These are phyloP conservation scores for Melanopsichium pennsylvanicum DNA, from an alignment of 1,284 basidiomycete genomes.

Conservation along the genomic window DNA sequence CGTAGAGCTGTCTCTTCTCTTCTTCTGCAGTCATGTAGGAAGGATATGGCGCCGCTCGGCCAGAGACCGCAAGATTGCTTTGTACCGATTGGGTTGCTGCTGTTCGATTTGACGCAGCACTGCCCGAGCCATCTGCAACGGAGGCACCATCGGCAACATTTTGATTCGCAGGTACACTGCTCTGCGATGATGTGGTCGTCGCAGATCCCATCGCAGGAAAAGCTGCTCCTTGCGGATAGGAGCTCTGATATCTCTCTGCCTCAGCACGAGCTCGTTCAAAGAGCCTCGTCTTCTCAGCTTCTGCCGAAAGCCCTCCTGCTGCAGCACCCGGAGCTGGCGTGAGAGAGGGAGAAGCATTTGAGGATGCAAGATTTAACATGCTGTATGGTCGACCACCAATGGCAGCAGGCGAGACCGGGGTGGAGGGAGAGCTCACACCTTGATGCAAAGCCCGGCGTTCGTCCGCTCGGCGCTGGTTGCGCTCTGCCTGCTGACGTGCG, in stretches of 20 bases:
- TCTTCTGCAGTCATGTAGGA: conserved; percentile 52
- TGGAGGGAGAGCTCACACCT: background rate
- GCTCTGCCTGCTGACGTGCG: conserved; percentile 58
- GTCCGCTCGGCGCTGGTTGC: conserved; percentile 52
- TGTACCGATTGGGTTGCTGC: conserved; percentile 1
- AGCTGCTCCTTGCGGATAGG: conserved; percentile 27
- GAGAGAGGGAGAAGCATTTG: conserved; percentile 8
- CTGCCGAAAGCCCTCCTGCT: conserved; percentile 23
- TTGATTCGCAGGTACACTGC: background rate
- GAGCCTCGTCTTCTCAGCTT: conserved; percentile 52
- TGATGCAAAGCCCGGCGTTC: conserved; percentile 38
- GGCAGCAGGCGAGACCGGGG: conserved; percentile 7
- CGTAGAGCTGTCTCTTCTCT: conserved; percentile 54
- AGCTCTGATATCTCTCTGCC: conserved; percentile 53
- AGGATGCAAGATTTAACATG: conserved; percentile 25
- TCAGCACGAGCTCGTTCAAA: conserved; percentile 55
- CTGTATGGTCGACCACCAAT: conserved; percentile 28
- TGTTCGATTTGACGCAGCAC: background rate
- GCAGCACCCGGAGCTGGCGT: no score
- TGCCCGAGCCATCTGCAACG: background rate
- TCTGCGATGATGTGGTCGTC: background rate
- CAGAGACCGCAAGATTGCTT: conserved; percentile 18
- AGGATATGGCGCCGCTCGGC: conserved; percentile 33
- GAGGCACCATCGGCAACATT: background rate
- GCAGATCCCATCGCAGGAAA: conserved; percentile 22